Percentiles rank a stretch among this genome's conserved stretches.
Conservation (phyloP, 1,139 yeast species). For the Entelexis sorbosivorans region DNA sequence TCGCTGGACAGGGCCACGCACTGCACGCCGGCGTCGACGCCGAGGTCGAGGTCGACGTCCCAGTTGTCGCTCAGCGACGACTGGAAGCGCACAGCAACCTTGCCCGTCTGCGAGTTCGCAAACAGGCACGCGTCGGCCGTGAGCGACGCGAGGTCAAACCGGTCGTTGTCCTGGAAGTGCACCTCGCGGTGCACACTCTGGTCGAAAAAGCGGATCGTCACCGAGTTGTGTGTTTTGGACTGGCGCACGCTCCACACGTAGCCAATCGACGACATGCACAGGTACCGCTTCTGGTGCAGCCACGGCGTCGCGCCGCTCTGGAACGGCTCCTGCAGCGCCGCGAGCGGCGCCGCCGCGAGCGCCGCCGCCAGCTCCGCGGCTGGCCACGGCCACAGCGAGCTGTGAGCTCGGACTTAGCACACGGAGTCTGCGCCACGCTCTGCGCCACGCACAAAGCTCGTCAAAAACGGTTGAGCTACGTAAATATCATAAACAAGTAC, state of each 20-base stretch:
- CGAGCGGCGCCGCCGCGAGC: neutral
- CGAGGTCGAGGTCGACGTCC: constrained; percentile 29
- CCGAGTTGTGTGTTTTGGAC: constrained; percentile 45
- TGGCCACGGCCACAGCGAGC: constrained; percentile 5
- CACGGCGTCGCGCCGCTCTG: constrained; percentile 87
- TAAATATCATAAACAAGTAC: too few relatives aligned
- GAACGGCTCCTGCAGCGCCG: constrained; percentile 32
- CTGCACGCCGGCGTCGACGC: constrained; percentile 35
- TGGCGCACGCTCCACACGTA: constrained; percentile 71
- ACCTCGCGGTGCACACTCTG: constrained; percentile 68
- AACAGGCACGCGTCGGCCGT: constrained; percentile 56
- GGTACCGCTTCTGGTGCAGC: constrained; percentile 55
- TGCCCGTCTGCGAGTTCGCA: constrained; percentile 33
- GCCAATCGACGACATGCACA: constrained; percentile 73
- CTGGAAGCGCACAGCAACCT: constrained; percentile 29
- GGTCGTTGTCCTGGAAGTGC: constrained; percentile 66
- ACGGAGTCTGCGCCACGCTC: neutral
- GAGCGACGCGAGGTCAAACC: constrained; percentile 67
- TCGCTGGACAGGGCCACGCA: constrained; percentile 43
- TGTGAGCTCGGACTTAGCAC: neutral
- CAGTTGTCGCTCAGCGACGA: constrained; percentile 31
- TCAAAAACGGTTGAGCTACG: too few relatives aligned
- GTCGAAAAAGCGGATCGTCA: constrained; percentile 83
- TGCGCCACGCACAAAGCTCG: too few relatives aligned
- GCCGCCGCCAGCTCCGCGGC: too few relatives aligned